phyloP scores from a whole-genome alignment of 169 alveolate species.

The Babesia caballi region DNA sequence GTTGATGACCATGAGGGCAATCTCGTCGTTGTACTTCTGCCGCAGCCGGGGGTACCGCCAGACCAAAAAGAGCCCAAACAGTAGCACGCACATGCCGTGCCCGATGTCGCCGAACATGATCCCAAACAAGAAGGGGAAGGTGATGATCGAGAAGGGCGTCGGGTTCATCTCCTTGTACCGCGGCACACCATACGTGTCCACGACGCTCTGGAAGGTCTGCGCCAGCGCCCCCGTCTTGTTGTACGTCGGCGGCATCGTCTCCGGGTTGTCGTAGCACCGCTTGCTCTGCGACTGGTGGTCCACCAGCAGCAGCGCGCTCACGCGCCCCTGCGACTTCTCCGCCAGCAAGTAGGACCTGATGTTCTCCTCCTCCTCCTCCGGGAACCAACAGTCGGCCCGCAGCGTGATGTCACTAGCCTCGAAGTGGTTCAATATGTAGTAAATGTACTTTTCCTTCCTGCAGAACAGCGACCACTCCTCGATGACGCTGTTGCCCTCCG shows the following conservation, averaged over 20 bases:
- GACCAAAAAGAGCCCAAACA: constrained; percentile 81
- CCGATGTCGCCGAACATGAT: constrained; percentile 99
- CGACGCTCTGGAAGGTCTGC: constrained; percentile 89
- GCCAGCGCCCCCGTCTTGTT: constrained; percentile 91
- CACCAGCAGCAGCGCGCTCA: constrained; percentile 79
- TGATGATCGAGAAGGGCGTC: constrained; percentile 93
- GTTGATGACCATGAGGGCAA: constrained; percentile 73
- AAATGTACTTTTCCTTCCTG: constrained; percentile 91
- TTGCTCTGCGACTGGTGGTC: constrained; percentile 64
- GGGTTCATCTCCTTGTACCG: constrained; percentile 98
- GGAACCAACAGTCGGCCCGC: constrained; percentile 96
- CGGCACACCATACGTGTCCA: constrained; percentile 99
- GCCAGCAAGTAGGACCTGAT: constrained; percentile 79
- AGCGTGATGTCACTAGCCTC: constrained; percentile 90
- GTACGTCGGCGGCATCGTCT: constrained; percentile 92
- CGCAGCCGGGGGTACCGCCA: constrained; percentile 66
- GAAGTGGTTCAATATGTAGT: constrained; percentile 87
- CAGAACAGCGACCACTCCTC: constrained; percentile 93
- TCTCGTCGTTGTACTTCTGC: constrained; percentile 62
- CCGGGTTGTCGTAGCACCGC: constrained; percentile 71
- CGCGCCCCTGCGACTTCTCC: constrained; percentile 75
- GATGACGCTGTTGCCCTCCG: constrained; percentile 85
- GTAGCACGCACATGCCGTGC: constrained; percentile 91
- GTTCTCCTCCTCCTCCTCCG: constrained; percentile 86
- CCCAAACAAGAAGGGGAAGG: constrained; percentile 99